These are phyloP conservation scores for Wickerhamiella kazuoi DNA, from an alignment of 805 yeast genomes.

Conservation along the genomic window DNA sequence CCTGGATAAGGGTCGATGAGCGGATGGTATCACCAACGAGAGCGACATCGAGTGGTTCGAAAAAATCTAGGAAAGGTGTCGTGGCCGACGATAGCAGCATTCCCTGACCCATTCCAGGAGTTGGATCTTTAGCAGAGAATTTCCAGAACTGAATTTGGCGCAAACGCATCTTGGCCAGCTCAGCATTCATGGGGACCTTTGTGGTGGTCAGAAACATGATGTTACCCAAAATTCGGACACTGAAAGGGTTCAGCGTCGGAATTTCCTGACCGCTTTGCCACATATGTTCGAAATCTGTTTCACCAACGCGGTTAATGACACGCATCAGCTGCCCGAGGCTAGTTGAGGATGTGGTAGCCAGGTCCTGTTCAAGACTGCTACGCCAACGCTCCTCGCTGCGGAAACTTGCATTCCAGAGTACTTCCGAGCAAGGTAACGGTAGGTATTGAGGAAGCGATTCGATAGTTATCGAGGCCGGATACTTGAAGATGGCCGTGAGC, in stretches of 20 bases:
- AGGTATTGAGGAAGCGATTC: constrained; percentile 8
- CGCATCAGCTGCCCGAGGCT: constrained; percentile 4
- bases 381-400: constrained; percentile 13
- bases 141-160: constrained; percentile 3
- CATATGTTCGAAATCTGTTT: neutral
- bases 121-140: constrained; percentile 3
- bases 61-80: neutral
- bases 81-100: constrained; percentile 4
- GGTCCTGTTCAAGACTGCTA: neutral
- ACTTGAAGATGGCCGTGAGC: constrained; percentile 17
- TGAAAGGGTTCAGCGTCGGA: constrained; percentile 4
- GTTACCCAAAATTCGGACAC: constrained; percentile 5
- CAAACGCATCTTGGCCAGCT: neutral
- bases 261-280: neutral
- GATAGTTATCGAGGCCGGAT: constrained; percentile 10
- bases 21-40: neutral
- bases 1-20: constrained; percentile 2
- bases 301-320: neutral
- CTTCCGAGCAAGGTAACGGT: constrained; percentile 20
- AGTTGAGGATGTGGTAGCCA: neutral
- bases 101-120: constrained; percentile 8
- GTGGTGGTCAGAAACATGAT: constrained; percentile 2
- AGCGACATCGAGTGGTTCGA: constrained; percentile 3
- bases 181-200: neutral
- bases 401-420: constrained; percentile 17